phyloP scores from a whole-genome alignment of 768 basidiomycete species.

The Arthromyces matolae region DNA sequence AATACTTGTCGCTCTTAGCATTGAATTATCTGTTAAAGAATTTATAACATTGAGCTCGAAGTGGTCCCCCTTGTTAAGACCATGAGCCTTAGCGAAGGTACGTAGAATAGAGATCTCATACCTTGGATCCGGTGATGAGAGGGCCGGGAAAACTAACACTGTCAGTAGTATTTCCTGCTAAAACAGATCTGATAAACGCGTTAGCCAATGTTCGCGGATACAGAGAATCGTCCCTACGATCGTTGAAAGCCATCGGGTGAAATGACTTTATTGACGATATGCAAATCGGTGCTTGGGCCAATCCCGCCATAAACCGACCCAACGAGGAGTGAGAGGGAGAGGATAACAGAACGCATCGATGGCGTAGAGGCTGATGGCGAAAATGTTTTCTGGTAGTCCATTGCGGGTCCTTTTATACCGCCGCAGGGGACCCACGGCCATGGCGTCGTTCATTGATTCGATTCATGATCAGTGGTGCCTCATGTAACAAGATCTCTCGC shows the following conservation, averaged over 20 bases:
- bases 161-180: not conserved
- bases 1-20: constrained; percentile 3
- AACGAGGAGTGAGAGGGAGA: no score
- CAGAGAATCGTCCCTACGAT: not conserved
- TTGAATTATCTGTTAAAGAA: not conserved
- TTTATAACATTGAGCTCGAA: constrained; percentile 3
- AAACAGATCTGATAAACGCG: not conserved
- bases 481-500: no score
- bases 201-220: no score
- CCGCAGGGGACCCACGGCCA: no score
- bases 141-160: not conserved
- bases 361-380: no score
- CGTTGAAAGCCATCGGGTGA: not conserved
- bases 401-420: no score
- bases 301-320: no score
- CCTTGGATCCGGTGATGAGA: constrained; percentile 2
- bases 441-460: no score
- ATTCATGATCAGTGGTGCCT: no score
- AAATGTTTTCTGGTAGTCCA: no score
- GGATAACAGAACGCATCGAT: no score
- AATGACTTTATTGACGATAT: not conserved
- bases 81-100: not conserved
- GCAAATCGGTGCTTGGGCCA: not conserved
- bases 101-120: not conserved
- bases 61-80: not conserved